phyloP scores from a whole-genome alignment of 768 basidiomycete genomes.

The Agaricus blazei region DNA sequence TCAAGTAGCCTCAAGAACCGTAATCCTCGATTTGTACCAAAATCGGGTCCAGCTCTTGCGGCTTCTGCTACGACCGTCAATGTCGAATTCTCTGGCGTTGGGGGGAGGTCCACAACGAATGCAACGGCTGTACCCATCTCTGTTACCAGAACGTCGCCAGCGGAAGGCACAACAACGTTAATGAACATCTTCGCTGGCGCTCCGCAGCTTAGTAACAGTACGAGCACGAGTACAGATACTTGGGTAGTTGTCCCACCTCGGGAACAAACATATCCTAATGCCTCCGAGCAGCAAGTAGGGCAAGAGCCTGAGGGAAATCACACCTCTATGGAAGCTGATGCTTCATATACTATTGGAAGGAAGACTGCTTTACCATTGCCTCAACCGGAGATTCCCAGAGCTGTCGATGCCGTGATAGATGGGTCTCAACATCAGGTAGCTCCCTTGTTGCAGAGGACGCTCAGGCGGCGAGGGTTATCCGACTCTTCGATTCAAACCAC shows the following conservation, averaged over 20 bases:
- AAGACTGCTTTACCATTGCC: slow-evolving; percentile 18
- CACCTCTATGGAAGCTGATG: not conserved
- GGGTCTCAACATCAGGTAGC: slow-evolving; percentile 39
- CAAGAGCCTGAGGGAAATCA: not conserved
- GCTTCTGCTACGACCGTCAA: slow-evolving; percentile 92
- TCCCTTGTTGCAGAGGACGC: slow-evolving; percentile 59
- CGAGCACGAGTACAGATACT: slow-evolving; percentile 38
- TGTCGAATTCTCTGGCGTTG: slow-evolving; percentile 86
- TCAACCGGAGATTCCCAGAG: slow-evolving; percentile 43
- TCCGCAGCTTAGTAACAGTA: slow-evolving; percentile 32
- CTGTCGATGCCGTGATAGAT: slow-evolving; percentile 79
- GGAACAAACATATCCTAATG: slow-evolving; percentile 19
- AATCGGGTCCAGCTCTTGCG: slow-evolving; percentile 77
- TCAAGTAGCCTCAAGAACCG: slow-evolving; percentile 22
- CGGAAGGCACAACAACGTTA: slow-evolving; percentile 29
- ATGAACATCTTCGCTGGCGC: slow-evolving; percentile 95
- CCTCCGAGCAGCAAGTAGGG: slow-evolving; percentile 12
- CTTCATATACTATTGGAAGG: slow-evolving; percentile 14
- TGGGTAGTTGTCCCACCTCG: slow-evolving; percentile 66
- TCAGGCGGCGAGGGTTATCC: slow-evolving; percentile 77
- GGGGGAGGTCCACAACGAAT: slow-evolving; percentile 35
- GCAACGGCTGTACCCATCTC: slow-evolving; percentile 22
- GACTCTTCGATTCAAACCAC: slow-evolving; percentile 92
- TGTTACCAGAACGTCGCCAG: slow-evolving; percentile 1
- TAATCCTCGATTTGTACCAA: slow-evolving; percentile 56